Conservation (phyloP, 139 green algal species). For the Chlorella sp. region DNA sequence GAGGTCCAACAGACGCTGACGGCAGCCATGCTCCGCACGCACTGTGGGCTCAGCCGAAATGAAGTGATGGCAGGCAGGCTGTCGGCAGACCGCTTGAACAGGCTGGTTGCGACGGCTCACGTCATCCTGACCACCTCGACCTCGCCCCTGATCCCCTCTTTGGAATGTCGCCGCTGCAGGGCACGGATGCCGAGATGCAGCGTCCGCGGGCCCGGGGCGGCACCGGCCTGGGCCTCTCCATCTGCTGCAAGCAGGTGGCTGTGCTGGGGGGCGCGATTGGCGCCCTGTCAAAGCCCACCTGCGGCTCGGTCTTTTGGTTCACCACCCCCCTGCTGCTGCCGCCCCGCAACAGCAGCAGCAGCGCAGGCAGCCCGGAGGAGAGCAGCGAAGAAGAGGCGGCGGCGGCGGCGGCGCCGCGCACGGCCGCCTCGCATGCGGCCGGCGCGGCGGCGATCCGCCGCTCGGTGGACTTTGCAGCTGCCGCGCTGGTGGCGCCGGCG, state of each 20-base stretch:
- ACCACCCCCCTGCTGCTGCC: slow-evolving; percentile 67
- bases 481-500: not conserved
- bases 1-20: too few species aligned
- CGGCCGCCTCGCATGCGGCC: not conserved
- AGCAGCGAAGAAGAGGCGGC: slow-evolving; percentile 7
- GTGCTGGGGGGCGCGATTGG: slow-evolving; percentile 83
- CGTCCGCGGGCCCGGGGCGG: slow-evolving; percentile 68
- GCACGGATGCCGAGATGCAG: slow-evolving; percentile 79
- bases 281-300: slow-evolving; percentile 61
- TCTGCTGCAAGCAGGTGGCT: slow-evolving; percentile 83
- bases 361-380: not conserved
- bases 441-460: slow-evolving; percentile 20
- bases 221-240: slow-evolving; percentile 74
- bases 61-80: too few species aligned
- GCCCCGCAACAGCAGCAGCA: not conserved
- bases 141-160: too few species aligned
- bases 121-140: too few species aligned
- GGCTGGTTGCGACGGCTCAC: too few species aligned
- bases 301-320: slow-evolving; percentile 84
- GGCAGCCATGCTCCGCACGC: too few species aligned
- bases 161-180: slow-evolving; percentile 46
- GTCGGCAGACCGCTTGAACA: too few species aligned
- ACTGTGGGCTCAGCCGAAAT: too few species aligned
- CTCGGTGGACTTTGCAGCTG: not conserved
- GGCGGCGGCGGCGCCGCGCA: not conserved